Percentiles rank a stretch among this genome's conserved stretches.
phyloP scores from a whole-genome alignment of 2,329 filamentous ascomycete genomes.

The Pyrenochaeta sp. region DNA sequence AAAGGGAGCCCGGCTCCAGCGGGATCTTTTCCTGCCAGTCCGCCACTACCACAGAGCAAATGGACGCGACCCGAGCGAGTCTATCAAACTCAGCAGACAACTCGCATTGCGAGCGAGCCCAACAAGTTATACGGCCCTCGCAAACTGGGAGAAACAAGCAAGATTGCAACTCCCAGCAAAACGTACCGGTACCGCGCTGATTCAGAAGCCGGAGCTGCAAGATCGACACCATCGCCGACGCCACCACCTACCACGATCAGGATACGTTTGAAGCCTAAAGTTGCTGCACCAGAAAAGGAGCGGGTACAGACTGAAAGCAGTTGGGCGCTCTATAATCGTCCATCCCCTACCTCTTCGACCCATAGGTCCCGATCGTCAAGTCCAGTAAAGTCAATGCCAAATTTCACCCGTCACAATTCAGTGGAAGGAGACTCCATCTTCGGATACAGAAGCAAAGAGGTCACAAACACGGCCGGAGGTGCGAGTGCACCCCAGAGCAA shows the following conservation, averaged over 20 bases:
- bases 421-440: conserved; percentile 32
- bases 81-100: conserved; percentile 3
- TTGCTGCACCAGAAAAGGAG: conserved; percentile 5
- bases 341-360: conserved; percentile 9
- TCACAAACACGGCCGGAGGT: conserved; percentile 16
- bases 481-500: conserved; percentile 5
- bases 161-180: conserved; percentile 2
- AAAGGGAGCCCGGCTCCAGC: conserved; percentile 22
- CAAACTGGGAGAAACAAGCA: conserved; percentile 16
- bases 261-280: conserved; percentile 29
- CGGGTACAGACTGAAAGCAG: conserved; percentile 23
- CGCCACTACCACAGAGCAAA: conserved; percentile 24
- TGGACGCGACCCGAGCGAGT: conserved; percentile 14
- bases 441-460: conserved; percentile 23
- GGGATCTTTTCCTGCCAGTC: conserved; percentile 37
- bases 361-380: conserved; percentile 25
- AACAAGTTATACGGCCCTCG: conserved; percentile 16
- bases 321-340: conserved; percentile 21
- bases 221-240: conserved; percentile 10
- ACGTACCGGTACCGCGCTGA: conserved; percentile 10
- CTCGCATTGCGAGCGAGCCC: conserved; percentile 11
- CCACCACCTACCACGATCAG: conserved; percentile 23
- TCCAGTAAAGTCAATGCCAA: conserved; percentile 28
- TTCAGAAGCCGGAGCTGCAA: conserved; percentile 17
- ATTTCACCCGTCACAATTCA: conserved; percentile 29